Evolutionary conservation across 306 rosid genomes (phyloP), one percentile per base, ranked within the genome.

Genomic region (Heteromeles arbutifolia): DNA sequence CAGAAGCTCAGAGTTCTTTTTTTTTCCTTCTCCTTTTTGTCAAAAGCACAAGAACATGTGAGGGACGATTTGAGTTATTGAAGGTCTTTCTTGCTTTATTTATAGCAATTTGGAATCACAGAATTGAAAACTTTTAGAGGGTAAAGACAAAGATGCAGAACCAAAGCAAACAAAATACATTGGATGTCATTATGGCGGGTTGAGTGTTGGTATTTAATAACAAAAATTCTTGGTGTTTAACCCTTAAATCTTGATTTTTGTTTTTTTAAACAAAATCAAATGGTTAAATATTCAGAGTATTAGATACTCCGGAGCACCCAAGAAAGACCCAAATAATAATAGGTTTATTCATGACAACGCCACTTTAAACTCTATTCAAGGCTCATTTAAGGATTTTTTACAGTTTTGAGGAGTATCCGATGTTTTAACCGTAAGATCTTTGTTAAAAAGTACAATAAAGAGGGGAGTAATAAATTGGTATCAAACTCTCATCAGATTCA

Each of bases 361-460:
- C 18, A 48, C 8, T 15, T 48, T 5, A 15, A 15, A 48, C 1
- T 48, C 8, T 13, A 44, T 15, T 48, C 21, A 18, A 48, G 21
- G 21, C 3, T 4, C 54, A 14, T 48, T 15, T 48, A 15, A 48
- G 3, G 19, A 48, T 17, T 5, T 48, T 48, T 48, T 48, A 15
- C 21, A 0, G 1, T 48, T 6, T 1, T 6, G 0, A 1, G 8
- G 21, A 48, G 54, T 48, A 14, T 48, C 1, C 0, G 3, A 48
- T 15, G 19, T 48, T 45, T 45, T 45, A 45, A 45, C 1, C 0
- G 2, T 4, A 45, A 48, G 2, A 48, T 48, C 0, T 48, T 48
- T 48, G 21, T 48, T 15, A 4, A 48, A 17, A 48, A 48, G 4
- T 48, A 15, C 0, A 48, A 2, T 48, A 48, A 48, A 48, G 18